Percentiles rank a stretch among this genome's conserved stretches.
phyloP scores from a whole-genome alignment of 768 basidiomycete genomes.

The Rhodotorula diobovata region DNA sequence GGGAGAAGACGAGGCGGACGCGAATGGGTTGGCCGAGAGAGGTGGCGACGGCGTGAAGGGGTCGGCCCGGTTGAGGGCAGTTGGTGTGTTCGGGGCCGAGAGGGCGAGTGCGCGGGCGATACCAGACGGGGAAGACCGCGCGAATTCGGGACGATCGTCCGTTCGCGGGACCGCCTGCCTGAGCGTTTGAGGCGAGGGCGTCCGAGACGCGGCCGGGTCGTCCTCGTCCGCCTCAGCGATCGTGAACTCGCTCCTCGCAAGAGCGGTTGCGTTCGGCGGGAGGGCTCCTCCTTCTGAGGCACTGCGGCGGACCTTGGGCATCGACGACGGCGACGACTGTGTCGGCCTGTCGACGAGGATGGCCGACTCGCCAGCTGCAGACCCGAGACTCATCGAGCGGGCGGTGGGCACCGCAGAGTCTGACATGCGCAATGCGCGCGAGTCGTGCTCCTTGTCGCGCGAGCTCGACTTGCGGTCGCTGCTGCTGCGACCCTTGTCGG shows the following conservation, averaged over 20 bases:
- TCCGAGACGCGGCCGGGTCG: background rate
- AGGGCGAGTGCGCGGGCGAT: constrained; percentile 24
- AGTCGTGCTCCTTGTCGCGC: background rate
- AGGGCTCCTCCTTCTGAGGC: constrained; percentile 9
- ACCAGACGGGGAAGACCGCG: constrained; percentile 6
- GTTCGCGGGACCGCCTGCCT: background rate
- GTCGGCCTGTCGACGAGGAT: constrained; percentile 28
- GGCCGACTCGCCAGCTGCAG: constrained; percentile 13
- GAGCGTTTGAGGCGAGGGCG: constrained; percentile 18
- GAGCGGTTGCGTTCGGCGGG: constrained; percentile 2
- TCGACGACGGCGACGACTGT: background rate
- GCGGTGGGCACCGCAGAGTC: constrained; percentile 1
- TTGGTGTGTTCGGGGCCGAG: constrained; percentile 6
- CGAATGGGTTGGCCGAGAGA: constrained; percentile 8
- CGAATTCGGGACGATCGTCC: background rate
- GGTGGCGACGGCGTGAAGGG: constrained; percentile 8
- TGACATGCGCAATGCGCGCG: constrained; percentile 5
- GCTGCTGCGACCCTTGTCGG: constrained; percentile 23
- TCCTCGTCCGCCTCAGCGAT: constrained; percentile 32
- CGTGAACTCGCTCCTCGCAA: constrained; percentile 13
- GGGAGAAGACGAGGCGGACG: constrained; percentile 2
- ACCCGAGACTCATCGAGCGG: background rate
- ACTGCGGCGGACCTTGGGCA: constrained; percentile 19
- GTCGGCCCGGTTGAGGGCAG: constrained; percentile 1
- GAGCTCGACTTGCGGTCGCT: constrained; percentile 12